Base-by-base conservation (phyloP, 495 filamentous ascomycete genomes). In the Cryomyces minteri region DNA sequence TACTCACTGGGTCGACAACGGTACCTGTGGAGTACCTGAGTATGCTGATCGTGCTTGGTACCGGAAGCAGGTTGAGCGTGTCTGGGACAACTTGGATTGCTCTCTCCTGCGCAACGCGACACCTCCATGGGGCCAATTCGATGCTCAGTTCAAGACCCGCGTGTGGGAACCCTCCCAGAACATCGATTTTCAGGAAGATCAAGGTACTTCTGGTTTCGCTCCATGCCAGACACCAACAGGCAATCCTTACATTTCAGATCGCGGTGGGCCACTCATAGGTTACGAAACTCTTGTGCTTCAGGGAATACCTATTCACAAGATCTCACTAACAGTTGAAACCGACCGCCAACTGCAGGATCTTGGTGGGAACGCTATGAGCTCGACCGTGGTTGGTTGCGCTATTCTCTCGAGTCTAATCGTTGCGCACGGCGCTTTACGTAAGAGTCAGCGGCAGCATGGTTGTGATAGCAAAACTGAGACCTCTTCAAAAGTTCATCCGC, bases 311-410 rank as follows among this genome's bases (percentile, higher is more conserved):
- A 51, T 80, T 4, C 58, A 77, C 34, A 66, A 69, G 11, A 57
- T 90, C 10, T 58, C 77, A 1, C 60, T 88, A 5, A 77, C 73
- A 1, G 66, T 66, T 32, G 79, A 90, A 51, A 73, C 66, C 0
- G 69, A 82, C 36, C 62, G 63, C 7, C 67, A 90, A 30, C 63
- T 85, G 6, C 74, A 77, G 43, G 73, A 87, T 47, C 65, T 93
- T 5, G 82, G 80, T 4, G 85, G 85, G 0, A 93, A 93, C 55
- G 85, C 85, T 0, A 93, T 93, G 85, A 72, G 71, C 4, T 72
- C 78, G 4, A 80, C 84, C 0, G 79, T 84, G 6, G 74, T 88
- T 5, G 79, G 80, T 1, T 66, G 73, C 4, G 70, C 72, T 1
- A 67, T 83, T 5, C 47, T 83, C 1, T 52, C 70, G 12, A 68